A percentile compares a stretch with the other conserved stretches of the same genome.
Conservation (phyloP, 2,329 filamentous ascomycete genomes). For the Byssoonygena ceratinophila region DNA sequence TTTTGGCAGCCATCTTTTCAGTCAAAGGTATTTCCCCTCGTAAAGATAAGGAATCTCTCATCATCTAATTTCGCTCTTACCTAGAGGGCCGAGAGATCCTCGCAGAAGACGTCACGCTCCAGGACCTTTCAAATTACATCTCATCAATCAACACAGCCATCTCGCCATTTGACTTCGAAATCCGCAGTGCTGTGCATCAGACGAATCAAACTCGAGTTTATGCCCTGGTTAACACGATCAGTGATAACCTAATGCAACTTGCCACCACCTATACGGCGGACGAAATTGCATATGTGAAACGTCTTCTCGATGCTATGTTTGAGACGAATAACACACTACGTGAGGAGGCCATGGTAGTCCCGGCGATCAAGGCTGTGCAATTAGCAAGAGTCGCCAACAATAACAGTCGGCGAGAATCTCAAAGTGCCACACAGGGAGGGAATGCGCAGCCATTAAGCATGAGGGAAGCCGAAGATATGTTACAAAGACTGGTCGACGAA, state of each 20-base stretch:
- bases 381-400: slow-evolving; percentile 42
- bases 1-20: slow-evolving; percentile 67
- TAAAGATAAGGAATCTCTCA: background rate
- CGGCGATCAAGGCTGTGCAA: slow-evolving; percentile 65
- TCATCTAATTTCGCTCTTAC: background rate
- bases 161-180: slow-evolving; percentile 75
- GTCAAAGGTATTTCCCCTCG: slow-evolving; percentile 38
- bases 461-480: slow-evolving; percentile 62
- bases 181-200: slow-evolving; percentile 65
- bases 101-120: slow-evolving; percentile 54
- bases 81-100: slow-evolving; percentile 40
- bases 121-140: slow-evolving; percentile 59
- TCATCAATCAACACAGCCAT: slow-evolving; percentile 59
- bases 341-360: slow-evolving; percentile 76
- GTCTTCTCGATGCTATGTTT: slow-evolving; percentile 84
- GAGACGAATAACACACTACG: slow-evolving; percentile 69
- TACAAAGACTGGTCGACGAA: slow-evolving; percentile 61
- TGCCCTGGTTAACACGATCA: slow-evolving; percentile 77
- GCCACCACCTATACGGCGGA: slow-evolving; percentile 71
- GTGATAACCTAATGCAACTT: slow-evolving; percentile 74
- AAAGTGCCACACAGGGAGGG: slow-evolving; percentile 27
- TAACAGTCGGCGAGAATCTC: slow-evolving; percentile 30
- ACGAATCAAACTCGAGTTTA: slow-evolving; percentile 53
- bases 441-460: slow-evolving; percentile 53
- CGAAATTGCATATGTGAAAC: slow-evolving; percentile 81